These are phyloP conservation scores for Marasmius fiardii DNA, from an alignment of 1,284 basidiomycete genomes.

Conservation along the genomic window DNA sequence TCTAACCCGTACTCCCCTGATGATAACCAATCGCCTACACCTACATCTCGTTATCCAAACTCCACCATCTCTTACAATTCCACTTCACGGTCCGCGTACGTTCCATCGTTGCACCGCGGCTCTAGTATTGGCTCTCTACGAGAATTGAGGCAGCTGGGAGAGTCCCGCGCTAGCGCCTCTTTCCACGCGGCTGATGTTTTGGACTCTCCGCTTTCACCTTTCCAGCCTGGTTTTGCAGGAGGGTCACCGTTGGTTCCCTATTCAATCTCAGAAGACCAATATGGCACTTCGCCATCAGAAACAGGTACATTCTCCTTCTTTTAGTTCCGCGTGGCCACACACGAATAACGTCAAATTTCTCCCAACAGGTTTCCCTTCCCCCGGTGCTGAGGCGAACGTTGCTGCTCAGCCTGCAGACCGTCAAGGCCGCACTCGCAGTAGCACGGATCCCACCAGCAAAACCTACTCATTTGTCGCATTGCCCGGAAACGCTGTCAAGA, in stretches of 20 bases:
- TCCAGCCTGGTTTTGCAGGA: conserved; percentile 43
- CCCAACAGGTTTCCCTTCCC: neutral
- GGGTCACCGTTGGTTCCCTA: conserved; percentile 35
- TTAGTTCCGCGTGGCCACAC: conserved; percentile 17
- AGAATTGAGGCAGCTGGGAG: neutral
- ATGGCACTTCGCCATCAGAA: conserved; percentile 54
- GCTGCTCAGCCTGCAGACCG: neutral
- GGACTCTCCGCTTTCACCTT: conserved; percentile 46
- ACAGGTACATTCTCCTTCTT: conserved; percentile 51
- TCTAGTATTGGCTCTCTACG: conserved; percentile 32
- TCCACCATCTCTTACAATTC: conserved; percentile 24
- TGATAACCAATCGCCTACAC: conserved; percentile 23
- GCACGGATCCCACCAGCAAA: conserved; percentile 42
- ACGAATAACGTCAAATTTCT: neutral
- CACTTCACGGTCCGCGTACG: conserved; percentile 27
- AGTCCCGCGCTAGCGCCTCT: conserved; percentile 6
- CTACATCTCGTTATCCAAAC: conserved; percentile 29
- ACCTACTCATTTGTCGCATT: conserved; percentile 80
- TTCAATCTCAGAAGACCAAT: conserved; percentile 41
- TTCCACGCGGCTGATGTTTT: conserved; percentile 29
- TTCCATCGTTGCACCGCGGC: conserved; percentile 36
- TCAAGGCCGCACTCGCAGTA: conserved; percentile 1
- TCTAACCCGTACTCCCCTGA: conserved; percentile 22
- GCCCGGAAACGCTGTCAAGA: conserved; percentile 76
- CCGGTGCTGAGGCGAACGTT: neutral